Base-by-base conservation (phyloP, 2,329 filamentous ascomycete genomes). In the Cyanodermella asteris region DNA sequence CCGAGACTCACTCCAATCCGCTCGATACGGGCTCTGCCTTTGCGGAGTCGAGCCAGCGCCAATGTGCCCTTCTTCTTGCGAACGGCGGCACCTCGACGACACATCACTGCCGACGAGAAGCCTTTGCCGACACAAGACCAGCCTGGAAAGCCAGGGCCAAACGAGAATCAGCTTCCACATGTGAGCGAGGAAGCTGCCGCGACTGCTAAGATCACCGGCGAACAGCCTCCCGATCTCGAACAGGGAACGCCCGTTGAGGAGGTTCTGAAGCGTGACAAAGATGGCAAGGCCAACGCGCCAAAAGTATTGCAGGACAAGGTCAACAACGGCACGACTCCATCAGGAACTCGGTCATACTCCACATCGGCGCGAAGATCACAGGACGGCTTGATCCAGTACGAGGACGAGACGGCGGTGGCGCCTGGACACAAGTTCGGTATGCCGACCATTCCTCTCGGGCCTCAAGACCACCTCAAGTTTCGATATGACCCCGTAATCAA, bases 401-500 rank as follows among this genome's bases (percentile, higher is more conserved):
- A 22, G 9, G 28, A 28, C 9, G 22, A 18, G 16, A 25, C 21
- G 17, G n/a, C 32, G 4, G 23, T 28, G 22, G 12, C 24, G 21
- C 20, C 24, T 25, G 75, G 76, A n/a, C 59, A 77, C 44, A 90
- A 84, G 43, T 93, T 80, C 41, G 67, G 65, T 4, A 53, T 78
- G 33, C 81, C 81, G 2, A 53, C 58, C 18, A 51, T 71, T 28
- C 68, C 73, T 5, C 55, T 81, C 26, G 63, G 72, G 7, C 27
- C 21, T 28, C 54, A 59, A 15, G 49, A 59, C 29, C 61, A 77
- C 49, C 53, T 84, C 38, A 75, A 81, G 49, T 59, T 77, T 44
- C 68, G 87, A 40, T 91, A 94, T 44, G 75, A 93, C 43, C 68
- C 77, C 2, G 61, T 93, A 6, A 58, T 94, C 23, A 59, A 73